Evolutionary conservation across 2,329 filamentous ascomycete genomes (phyloP).

Genomic region (Dactylellina haptotyla): DNA sequence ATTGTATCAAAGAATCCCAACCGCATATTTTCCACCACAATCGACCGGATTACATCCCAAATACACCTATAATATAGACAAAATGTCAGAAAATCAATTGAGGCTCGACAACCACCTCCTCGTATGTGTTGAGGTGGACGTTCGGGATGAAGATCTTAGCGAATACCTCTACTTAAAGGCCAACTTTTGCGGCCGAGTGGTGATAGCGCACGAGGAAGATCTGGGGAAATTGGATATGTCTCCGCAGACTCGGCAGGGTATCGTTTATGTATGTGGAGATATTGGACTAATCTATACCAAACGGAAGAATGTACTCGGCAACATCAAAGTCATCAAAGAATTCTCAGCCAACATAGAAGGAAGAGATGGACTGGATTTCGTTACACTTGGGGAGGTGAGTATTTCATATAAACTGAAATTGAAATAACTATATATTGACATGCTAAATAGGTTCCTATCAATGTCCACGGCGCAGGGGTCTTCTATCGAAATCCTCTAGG

Average conservation of each 20-base stretch:
- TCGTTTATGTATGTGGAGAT: conserved; percentile 19
- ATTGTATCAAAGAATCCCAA: too few relatives aligned
- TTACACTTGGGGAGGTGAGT: conserved; percentile 22
- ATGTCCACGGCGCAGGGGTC: conserved; percentile 14
- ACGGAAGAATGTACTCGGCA: conserved; percentile 1
- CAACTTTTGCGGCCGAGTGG: conserved; percentile 11
- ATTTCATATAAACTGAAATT: neutral
- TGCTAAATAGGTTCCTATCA: conserved; percentile 29
- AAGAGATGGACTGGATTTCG: neutral
- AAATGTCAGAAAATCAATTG: conserved; percentile 19
- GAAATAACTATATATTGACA: conserved; percentile 4
- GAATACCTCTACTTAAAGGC: conserved; percentile 16
- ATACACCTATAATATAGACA: too few relatives aligned
- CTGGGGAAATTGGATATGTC: neutral
- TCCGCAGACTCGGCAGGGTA: neutral
- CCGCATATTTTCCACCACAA: too few relatives aligned
- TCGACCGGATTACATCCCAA: too few relatives aligned
- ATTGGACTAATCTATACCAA: conserved; percentile 4
- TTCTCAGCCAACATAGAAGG: conserved; percentile 9
- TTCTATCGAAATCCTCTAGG: conserved; percentile 20
- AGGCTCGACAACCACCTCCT: conserved; percentile 1
- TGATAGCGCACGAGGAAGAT: neutral
- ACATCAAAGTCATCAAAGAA: conserved; percentile 22
- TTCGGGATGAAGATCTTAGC: neutral
- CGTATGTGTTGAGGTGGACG: neutral